Percentiles rank a stretch among this genome's conserved stretches.
These are phyloP conservation scores for Xylaria telfairii DNA, from an alignment of 495 filamentous ascomycete genomes.

Conservation along the genomic window DNA sequence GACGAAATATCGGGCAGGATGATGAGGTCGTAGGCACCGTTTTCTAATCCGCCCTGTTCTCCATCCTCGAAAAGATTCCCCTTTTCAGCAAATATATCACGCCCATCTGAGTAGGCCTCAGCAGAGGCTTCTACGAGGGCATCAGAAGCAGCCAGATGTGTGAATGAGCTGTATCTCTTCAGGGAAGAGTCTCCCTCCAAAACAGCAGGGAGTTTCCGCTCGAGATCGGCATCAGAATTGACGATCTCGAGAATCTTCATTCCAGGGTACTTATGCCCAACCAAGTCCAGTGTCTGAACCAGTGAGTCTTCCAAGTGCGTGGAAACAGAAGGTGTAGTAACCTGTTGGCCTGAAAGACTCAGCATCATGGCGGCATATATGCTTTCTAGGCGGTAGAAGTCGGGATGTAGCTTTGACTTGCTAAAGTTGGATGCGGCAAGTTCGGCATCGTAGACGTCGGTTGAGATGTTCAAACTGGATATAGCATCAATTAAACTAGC, in stretches of 20 bases:
- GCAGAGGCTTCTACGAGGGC: neutral
- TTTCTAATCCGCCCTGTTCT: neutral
- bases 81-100: neutral
- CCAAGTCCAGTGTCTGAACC: neutral
- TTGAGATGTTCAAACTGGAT: neutral
- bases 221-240: constrained; percentile 2
- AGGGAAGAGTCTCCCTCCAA: neutral
- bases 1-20: constrained; percentile 2
- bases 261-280: constrained; percentile 11
- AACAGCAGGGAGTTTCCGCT: neutral
- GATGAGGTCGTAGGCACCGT: neutral
- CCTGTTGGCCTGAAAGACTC: neutral
- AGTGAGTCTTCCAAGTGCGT: neutral
- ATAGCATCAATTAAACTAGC: neutral
- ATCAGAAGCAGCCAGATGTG: neutral
- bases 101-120: neutral
- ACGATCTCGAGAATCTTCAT: neutral
- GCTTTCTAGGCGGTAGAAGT: neutral
- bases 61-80: neutral
- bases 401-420: neutral
- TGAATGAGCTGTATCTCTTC: constrained; percentile 6
- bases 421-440: neutral
- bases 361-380: constrained; percentile 4
- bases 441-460: neutral
- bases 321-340: neutral